These are phyloP conservation scores for Paraphaeosphaeria minitans DNA, from an alignment of 2,329 filamentous ascomycete genomes.

Conservation along the genomic window DNA sequence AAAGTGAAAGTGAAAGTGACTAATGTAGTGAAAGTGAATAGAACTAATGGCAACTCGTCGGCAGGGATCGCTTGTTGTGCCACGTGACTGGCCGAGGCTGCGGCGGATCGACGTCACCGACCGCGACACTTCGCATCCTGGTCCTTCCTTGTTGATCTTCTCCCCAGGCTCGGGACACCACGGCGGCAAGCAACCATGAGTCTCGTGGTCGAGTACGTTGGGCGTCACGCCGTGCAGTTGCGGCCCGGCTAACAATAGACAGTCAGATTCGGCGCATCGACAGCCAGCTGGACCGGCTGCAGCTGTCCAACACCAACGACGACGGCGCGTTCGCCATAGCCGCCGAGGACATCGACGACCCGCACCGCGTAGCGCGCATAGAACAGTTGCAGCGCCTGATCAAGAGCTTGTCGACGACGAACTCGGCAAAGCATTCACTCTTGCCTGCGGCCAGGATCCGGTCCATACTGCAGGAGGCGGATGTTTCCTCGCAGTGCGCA, in stretches of 20 bases:
- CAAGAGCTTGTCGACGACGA: constrained; percentile 72
- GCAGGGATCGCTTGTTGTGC: not conserved
- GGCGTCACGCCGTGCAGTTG: not conserved
- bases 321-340: constrained; percentile 27
- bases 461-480: constrained; percentile 66
- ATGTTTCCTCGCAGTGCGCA: constrained; percentile 51
- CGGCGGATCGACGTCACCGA: constrained; percentile 18
- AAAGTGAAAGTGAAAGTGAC: no score
- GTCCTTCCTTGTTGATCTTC: constrained; percentile 6
- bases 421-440: constrained; percentile 68
- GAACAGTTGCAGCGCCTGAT: constrained; percentile 68
- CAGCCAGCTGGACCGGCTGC: constrained; percentile 62
- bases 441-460: constrained; percentile 62
- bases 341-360: constrained; percentile 42
- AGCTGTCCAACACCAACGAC: constrained; percentile 49
- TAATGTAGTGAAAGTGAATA: no score
- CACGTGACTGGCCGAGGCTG: constrained; percentile 17
- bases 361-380: constrained; percentile 56
- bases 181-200: constrained; percentile 42
- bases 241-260: constrained; percentile 15
- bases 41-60: no score
- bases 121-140: constrained; percentile 3
- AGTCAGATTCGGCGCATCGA: constrained; percentile 64
- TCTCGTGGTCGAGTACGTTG: constrained; percentile 49
- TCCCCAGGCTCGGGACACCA: not conserved